Evolutionary conservation across 192 early-diverging fungal genomes (phyloP), one percentile per base, ranked within the genome.

Genomic region (Borealophlyctis nickersoniae): DNA sequence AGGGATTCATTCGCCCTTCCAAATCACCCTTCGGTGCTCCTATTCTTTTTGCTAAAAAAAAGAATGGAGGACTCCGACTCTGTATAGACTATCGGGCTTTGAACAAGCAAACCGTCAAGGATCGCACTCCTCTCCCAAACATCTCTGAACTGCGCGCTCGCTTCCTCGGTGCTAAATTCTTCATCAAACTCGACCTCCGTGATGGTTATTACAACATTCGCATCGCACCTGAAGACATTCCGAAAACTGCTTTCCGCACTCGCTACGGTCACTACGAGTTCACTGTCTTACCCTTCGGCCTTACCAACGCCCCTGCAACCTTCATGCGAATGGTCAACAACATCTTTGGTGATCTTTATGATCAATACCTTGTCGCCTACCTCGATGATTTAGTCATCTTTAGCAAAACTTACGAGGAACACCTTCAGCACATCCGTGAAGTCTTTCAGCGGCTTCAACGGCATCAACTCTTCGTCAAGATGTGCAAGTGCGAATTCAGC

Each of bases 201-300:
- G 53, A 64, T 36, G 63, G 31, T 23, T 64, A 64, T 27, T 36
- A 64, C 52, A 27, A 34, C 4, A 27, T 64, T 14, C 29, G 14
- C n/a, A 19, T 64, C 7, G 30, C 53, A 4, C 29, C 51, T 3
- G 7, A 31, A 2, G 63, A 64, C 35, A 28, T 31, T 13, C 29
- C 28, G 3, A 64, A 64, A 36, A 55, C 63, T 2, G 63, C 63
- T 2, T 58, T 64, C 63, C 50, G 54, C 26, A 49, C 45, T 2
- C 16, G 60, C 3, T 71, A 61, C 52, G 72, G 72, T 9, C 66
- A 59, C 23, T 90, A 55, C 59, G 72, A 88, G 57, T 87, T 69
- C 45, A 31, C 63, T 0, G 84, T 87, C n/a, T 56, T 90, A 39
- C 86, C 85, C 0, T 86, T 87, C 58, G 86, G 87, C 0, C 53